Evolutionary conservation across 768 basidiomycete genomes (phyloP), one percentile per base, ranked within the genome.

Genomic region (Mycena galericulata): DNA sequence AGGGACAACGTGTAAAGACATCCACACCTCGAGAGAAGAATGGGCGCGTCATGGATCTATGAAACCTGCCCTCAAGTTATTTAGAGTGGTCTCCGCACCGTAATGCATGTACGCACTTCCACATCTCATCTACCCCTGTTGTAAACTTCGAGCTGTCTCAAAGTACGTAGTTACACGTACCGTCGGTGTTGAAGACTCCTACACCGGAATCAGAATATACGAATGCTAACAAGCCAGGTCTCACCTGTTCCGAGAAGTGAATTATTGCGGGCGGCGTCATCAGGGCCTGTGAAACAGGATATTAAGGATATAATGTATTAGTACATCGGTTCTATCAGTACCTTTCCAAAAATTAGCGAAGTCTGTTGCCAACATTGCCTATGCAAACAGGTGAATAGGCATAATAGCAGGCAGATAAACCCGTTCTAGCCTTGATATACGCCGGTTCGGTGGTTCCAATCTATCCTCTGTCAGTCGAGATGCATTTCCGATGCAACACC

Each of bases 111-210:
- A 66, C 70, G 27, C 61, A 78, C 78, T 81, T 84, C 84, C 84
- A 85, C 76, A 83, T 79, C 18, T 82, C 82, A 30, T 77, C 81
- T 83, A 32, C 11, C 22, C 41, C 17, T 14, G 2, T 34, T 40
- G 18, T 29, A 15, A 4, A 40, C 27, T 38, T 60, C 30, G 41
- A 20, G 20, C 24, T 15, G 14, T 18, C 22, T 20, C 20, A 17
- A 12, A 6, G 17, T 17, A 58, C 38, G 11, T 26, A 17, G 14
- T 53, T 51, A 29, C 20, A 29, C 72, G 54, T 66, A 79, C 84
- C 84, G 43, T 85, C 83, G 17, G 83, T 80, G 64, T 85, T 85
- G 68, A 87, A 87, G 15, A 87, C 81, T 1, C 62, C 67, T 62
- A 24, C 5, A 30, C 5, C n/a, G 22, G 22, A 32, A 26, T 43